A percentile compares a stretch with the other conserved stretches of the same genome.
Evolutionary conservation across 306 rosid genomes (phyloP).

Genomic region (Fragaria nilgerrensis): DNA sequence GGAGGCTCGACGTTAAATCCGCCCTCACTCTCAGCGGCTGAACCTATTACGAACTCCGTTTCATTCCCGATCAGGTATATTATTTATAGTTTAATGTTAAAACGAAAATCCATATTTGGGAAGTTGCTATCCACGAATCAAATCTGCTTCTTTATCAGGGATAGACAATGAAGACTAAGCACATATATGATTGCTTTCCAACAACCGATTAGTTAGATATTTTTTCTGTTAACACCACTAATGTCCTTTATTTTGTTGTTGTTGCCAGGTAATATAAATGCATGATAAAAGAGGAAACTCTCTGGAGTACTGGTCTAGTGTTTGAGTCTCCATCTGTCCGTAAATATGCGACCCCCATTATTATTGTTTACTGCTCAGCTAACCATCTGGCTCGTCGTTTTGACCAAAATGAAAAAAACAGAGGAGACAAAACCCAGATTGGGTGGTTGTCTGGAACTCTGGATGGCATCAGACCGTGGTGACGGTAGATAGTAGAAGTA

Average conservation of each 20-base stretch:
- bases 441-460: not conserved
- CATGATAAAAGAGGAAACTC: not conserved
- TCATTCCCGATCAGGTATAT: conserved; percentile 11
- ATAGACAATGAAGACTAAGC: not conserved
- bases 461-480: not conserved
- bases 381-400: not conserved
- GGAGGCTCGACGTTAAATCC: conserved; percentile 65
- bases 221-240: not conserved
- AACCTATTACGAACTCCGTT: not conserved
- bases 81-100: not conserved
- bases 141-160: not conserved
- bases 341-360: not conserved
- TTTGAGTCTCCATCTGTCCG: not conserved
- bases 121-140: not conserved
- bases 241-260: not conserved
- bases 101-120: not conserved
- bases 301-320: not conserved
- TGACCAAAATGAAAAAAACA: not conserved
- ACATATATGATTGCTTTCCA: not conserved
- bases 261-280: conserved; percentile 4
- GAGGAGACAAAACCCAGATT: not conserved
- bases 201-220: not conserved
- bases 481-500: not conserved
- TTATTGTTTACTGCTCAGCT: not conserved
- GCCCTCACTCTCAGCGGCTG: conserved; percentile 54